Evolutionary conservation across 805 yeast species (phyloP), one percentile per base, ranked within the genome.

Genomic region (Hanseniaspora clermontiae): DNA sequence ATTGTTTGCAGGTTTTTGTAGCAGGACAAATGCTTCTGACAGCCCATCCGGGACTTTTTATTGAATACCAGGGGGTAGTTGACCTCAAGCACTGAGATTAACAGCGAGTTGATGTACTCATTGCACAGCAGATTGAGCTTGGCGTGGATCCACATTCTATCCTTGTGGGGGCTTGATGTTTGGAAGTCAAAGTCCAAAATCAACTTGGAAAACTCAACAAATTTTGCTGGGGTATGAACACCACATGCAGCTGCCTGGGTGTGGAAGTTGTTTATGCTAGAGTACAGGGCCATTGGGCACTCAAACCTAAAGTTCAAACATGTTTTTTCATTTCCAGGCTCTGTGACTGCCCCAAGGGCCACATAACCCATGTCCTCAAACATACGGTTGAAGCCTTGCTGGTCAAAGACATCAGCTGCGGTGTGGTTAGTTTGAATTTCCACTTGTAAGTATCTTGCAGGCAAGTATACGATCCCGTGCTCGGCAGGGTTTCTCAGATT

Each of bases 1-100:
- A 59, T 34, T 58, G 59, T 3, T 62, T 62, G 56, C 66, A 46
- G 2, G 66, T 60, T 51, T 61, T 66, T 8, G 69, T 68, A 19
- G 68, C 4, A 48, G 37, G 46, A 60, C 63, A 52, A 8, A 48
- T 68, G 69, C 19, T 53, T 27, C 12, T 47, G 48, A 2, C 68
- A 58, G 6, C 62, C 51, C 1, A 55, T 51, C 52, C 73, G 60
- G 5, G 65, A 59, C 0, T 52, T 54, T 24, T 53, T 54, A 14
- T 67, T 68, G 51, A 70, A 71, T 5, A 68, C 64, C 29, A 70
- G 57, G 4, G 74, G 73, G 57, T 63, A 65, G 39, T 63, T 65
- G 43, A 68, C 66, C 51, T 71, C 74, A 51, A 70, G 59, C 47
- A 70, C 66, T 0, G 70, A 65, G 2, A 67, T n/a, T 11, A 69